These are phyloP conservation scores for Neofusicoccum parvum DNA, from an alignment of 2,329 filamentous ascomycete species.

Conservation along the genomic window DNA sequence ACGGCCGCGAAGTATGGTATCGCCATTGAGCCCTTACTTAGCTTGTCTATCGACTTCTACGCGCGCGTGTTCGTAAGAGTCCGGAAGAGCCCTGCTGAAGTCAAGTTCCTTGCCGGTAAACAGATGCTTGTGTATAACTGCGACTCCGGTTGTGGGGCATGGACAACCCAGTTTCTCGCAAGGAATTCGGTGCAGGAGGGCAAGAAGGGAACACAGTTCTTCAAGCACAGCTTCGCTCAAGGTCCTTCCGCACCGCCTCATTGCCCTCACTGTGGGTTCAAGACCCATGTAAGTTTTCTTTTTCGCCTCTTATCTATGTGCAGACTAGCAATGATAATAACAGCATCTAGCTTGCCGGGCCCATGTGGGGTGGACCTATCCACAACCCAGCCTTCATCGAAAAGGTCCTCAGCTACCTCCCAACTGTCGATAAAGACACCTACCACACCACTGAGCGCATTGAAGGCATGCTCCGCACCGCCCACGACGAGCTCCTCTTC, in stretches of 20 bases:
- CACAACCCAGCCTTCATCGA: slow-evolving; percentile 84
- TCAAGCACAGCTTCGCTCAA: slow-evolving; percentile 75
- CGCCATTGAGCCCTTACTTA: slow-evolving; percentile 85
- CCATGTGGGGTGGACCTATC: slow-evolving; percentile 91
- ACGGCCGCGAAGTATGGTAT: slow-evolving; percentile 84
- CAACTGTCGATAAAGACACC: slow-evolving; percentile 64
- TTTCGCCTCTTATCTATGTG: neutral
- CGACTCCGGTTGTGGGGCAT: slow-evolving; percentile 87
- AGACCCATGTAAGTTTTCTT: slow-evolving; percentile 63
- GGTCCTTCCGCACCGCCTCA: slow-evolving; percentile 66
- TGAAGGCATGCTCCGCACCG: slow-evolving; percentile 88
- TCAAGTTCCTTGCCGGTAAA: slow-evolving; percentile 88
- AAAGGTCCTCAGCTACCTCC: slow-evolving; percentile 72
- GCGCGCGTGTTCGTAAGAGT: slow-evolving; percentile 85
- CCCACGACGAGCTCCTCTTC: slow-evolving; percentile 69
- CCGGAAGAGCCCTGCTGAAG: slow-evolving; percentile 75
- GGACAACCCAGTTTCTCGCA: slow-evolving; percentile 78
- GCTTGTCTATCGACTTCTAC: slow-evolving; percentile 95
- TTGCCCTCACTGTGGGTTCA: slow-evolving; percentile 83
- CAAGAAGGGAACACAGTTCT: slow-evolving; percentile 68
- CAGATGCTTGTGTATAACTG: slow-evolving; percentile 94
- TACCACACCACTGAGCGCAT: slow-evolving; percentile 83
- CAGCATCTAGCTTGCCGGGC: slow-evolving; percentile 64
- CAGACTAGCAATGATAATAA: neutral
- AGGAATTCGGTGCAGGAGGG: slow-evolving; percentile 67